A percentile compares a stretch with the other conserved stretches of the same genome.
Evolutionary conservation across 768 basidiomycete species (phyloP).

Genomic region (Termitomyces sp.): DNA sequence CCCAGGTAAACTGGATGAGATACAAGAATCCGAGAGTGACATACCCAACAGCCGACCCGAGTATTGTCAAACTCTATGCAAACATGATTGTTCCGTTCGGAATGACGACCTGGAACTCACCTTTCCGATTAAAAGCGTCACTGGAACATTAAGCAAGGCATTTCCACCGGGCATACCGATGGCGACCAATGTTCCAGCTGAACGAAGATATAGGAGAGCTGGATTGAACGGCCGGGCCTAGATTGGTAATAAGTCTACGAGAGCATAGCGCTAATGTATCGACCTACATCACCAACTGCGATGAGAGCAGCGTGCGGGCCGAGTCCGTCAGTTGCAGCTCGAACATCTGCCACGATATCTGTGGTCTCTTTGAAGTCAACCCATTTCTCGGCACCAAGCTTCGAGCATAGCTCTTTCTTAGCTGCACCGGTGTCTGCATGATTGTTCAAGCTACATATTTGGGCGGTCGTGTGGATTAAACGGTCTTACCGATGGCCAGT

Average conservation of each 20-base stretch:
- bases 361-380: slow-evolving; percentile 68
- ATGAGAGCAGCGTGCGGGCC: slow-evolving; percentile 71
- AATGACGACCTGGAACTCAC: slow-evolving; percentile 14
- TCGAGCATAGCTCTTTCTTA: slow-evolving; percentile 55
- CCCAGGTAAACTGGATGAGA: slow-evolving; percentile 2
- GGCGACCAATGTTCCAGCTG: slow-evolving; percentile 63
- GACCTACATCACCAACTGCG: slow-evolving; percentile 44
- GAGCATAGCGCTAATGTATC: not conserved
- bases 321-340: slow-evolving; percentile 52
- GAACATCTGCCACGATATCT: slow-evolving; percentile 58
- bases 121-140: slow-evolving; percentile 33
- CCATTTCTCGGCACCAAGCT: slow-evolving; percentile 59
- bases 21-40: not conserved
- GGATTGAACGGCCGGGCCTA: slow-evolving; percentile 39
- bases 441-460: not conserved
- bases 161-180: slow-evolving; percentile 57
- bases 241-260: not conserved
- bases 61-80: slow-evolving; percentile 34
- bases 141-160: slow-evolving; percentile 48
- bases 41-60: slow-evolving; percentile 36
- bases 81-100: not conserved
- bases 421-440: slow-evolving; percentile 63
- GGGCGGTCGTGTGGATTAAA: too few relatives aligned
- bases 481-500: slow-evolving; percentile 34
- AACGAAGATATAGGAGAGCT: slow-evolving; percentile 65